These are phyloP conservation scores for Plicaturopsis crispa DNA, from an alignment of 768 basidiomycete genomes.

Conservation along the genomic window DNA sequence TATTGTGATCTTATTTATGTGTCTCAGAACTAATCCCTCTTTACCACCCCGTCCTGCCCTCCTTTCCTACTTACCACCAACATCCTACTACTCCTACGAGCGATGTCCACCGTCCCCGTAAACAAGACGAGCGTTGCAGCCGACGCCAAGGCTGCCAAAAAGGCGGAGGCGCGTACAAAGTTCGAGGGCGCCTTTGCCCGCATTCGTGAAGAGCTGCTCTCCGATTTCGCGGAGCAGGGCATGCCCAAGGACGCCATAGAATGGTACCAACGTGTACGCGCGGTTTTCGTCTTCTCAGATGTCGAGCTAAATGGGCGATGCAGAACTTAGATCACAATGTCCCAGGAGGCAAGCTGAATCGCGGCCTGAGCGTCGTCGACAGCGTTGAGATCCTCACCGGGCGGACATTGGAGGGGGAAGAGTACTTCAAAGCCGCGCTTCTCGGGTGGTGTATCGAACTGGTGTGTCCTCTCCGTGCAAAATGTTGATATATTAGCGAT, in stretches of 20 bases:
- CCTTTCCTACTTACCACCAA: no score
- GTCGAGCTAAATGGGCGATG: constrained; percentile 6
- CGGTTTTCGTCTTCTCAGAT: not conserved
- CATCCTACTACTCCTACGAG: no score
- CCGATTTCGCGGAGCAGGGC: constrained; percentile 53
- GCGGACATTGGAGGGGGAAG: constrained; percentile 60
- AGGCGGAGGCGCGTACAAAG: constrained; percentile 41
- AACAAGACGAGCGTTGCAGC: constrained; percentile 9
- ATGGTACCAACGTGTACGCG: constrained; percentile 75
- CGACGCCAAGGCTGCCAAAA: no score
- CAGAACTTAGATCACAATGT: constrained; percentile 90
- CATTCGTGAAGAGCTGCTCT: constrained; percentile 74
- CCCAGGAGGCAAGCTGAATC: constrained; percentile 94
- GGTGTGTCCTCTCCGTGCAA: constrained; percentile 40
- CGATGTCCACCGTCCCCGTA: constrained; percentile 18
- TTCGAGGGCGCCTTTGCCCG: constrained; percentile 70
- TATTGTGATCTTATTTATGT: no score
- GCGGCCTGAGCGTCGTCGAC: constrained; percentile 94
- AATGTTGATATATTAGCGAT: not conserved
- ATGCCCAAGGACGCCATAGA: constrained; percentile 82
- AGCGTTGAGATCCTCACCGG: constrained; percentile 85
- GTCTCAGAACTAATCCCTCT: no score
- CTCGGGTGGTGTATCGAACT: constrained; percentile 96
- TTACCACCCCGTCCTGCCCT: no score
- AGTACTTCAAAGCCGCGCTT: constrained; percentile 83